Evolutionary conservation across 2,329 filamentous ascomycete species (phyloP), one percentile per base, ranked within the genome.

Genomic region (Chaetothyriales sp.): DNA sequence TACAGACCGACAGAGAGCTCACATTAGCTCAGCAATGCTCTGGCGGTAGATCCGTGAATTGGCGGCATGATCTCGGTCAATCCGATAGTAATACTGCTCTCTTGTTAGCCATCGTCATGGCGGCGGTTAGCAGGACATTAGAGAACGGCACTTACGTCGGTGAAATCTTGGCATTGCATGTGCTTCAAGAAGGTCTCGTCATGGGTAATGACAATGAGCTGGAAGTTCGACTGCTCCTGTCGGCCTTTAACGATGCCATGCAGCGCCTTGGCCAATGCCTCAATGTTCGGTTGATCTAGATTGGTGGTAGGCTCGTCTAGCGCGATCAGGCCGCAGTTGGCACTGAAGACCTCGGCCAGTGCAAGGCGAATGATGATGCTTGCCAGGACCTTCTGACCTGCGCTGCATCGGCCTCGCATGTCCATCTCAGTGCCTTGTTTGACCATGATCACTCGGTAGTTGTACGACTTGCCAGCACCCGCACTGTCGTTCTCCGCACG

Each of bases 351-450:
- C 68, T 98, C 92, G 2, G 92, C 92, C 46, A 98, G 78, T 10
- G 93, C 92, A 25, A 98, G 78, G 1, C 92, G 89, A 66, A 98
- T 95, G 68, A 98, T 93, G 70, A 98, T 98, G 67, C 83, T 88
- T 3, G 92, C 92, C 25, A 98, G 79, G 25, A 98, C 90, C 68
- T 94, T 95, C 66, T 98, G 92, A 2, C 92, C 92, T 1, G 92
- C 92, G 59, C 86, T 93, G 74, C 92, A 98, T 50, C 92, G 86
- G 1, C 92, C 93, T 55, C 92, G 86, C 92, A 98, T 98, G 70
- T 98, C 92, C 88, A 98, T 95, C 68, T 98, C 92, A 0, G 85
- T 86, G 62, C 93, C 88, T 64, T 90, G 84, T 71, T 98, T 98
- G 60, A 95, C 81, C 92, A 98, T 98, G 68, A 86, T 89, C 5